Evolutionary conservation across 1,284 basidiomycete genomes (phyloP), one percentile per base, ranked within the genome.

Genomic region (Phellopilus nigrolimitatus): DNA sequence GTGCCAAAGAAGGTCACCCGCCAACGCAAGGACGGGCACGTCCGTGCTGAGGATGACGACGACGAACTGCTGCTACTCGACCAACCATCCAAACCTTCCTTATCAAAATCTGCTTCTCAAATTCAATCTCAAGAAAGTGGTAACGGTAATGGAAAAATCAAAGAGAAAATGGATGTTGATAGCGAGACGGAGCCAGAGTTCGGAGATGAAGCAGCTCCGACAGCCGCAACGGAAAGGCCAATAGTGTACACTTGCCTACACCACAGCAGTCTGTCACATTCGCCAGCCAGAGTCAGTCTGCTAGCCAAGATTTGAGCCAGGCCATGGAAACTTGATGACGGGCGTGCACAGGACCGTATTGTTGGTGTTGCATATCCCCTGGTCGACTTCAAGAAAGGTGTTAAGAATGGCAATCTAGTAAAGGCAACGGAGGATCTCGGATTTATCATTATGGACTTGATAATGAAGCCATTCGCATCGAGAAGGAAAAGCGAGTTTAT

Each of bases 401-500:
- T 88, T 15, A 72, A 74, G 36, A 73, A 77, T 45, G 88, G 88
- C 0, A 89, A 91, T 63, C 68, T 91, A 43, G 79, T 75, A 21
- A 91, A 94, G 66, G 88, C 88, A 0, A 84, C 91, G 8, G 79
- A 86, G 60, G 91, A 94, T 66, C 65, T 94, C 27, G 80, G 73
- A 9, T 72, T 65, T 13, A 84, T 91, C 2, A 78, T 94, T 38
- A 71, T 72, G 53, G 85, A 91, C 61, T 78, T 91, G 47, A 74
- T 88, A 10, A 64, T 75, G 51, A 72, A 73, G 24, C 87, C 87
- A 21, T 92, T 92, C 65, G 78, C 85, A 31, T 70, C 67, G 37
- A 73, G 80, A 58, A 74, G 89, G 51, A 73, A 73, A 40, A 70
- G 72, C 9, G 87, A 92, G 62, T 74, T 92, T 67, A 50, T 91